Conservation (phyloP, 139 green algal species). For the Chlamydomonas sp. region DNA sequence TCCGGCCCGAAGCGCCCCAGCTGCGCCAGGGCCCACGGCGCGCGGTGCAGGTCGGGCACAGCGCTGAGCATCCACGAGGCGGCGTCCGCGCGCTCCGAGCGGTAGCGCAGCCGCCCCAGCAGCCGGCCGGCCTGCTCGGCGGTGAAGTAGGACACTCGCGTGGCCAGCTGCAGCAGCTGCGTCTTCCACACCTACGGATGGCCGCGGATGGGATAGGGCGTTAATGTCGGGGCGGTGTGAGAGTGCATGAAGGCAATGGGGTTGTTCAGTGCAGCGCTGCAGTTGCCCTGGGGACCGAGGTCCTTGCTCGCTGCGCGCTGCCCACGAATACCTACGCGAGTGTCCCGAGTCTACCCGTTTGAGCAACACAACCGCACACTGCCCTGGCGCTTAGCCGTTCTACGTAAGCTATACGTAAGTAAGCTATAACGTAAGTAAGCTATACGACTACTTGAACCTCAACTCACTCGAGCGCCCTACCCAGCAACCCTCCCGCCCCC, state of each 20-base stretch:
- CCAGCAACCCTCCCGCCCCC: too few relatives aligned
- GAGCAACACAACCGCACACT: too few relatives aligned
- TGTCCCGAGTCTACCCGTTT: too few relatives aligned
- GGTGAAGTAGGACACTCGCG: constrained; percentile 21
- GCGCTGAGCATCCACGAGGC: constrained; percentile 18
- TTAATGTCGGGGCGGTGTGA: background rate
- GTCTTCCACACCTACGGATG: constrained; percentile 31
- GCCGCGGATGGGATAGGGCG: background rate
- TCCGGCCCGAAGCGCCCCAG: constrained; percentile 11
- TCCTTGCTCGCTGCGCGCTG: too few relatives aligned
- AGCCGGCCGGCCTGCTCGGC: constrained; percentile 14
- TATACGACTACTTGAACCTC: too few relatives aligned
- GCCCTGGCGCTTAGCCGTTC: too few relatives aligned
- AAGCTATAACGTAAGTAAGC: too few relatives aligned
- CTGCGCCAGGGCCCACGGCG: constrained; percentile 12
- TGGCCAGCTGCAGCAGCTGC: constrained; percentile 30
- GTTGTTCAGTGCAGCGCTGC: too few relatives aligned
- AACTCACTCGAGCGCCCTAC: too few relatives aligned
- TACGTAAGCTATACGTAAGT: too few relatives aligned
- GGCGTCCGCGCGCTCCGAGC: constrained; percentile 15
- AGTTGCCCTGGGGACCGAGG: too few relatives aligned
- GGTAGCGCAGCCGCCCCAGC: constrained; percentile 25
- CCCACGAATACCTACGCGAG: too few relatives aligned
- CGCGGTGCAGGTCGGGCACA: constrained; percentile 23
- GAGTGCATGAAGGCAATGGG: background rate